Evolutionary conservation across 2,329 filamentous ascomycete genomes (phyloP), one percentile per base, ranked within the genome.

Genomic region (Colletotrichum spaethianum): DNA sequence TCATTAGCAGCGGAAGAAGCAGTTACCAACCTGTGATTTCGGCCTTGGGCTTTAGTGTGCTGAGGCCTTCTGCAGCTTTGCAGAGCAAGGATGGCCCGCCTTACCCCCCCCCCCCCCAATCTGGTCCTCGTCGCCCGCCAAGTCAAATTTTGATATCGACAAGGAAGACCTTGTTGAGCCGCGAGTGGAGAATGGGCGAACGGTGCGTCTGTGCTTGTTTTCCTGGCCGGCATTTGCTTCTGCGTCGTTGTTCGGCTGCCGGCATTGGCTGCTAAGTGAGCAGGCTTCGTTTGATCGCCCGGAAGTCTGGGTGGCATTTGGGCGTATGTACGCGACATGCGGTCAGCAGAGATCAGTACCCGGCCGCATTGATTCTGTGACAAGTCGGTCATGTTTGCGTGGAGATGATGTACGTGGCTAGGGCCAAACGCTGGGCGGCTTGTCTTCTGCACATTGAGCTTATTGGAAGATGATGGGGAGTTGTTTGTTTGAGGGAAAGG

Each of bases 141-240:
- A 5, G 52, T n/a, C 52, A 55, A 28, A 31, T 16, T 36, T 28
- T 31, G n/a, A 23, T 14, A 23, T n/a, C 11, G 11, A 36, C 28
- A 23, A 36, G 33, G 31, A 50, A 56, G 38, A 14, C 53, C 57
- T 56, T 23, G 59, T 48, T 50, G 31, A 23, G 46, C 63, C 23
- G 46, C 55, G 46, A 59, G 40, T 63, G 23, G 59, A 50, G 31
- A 57, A 59, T 28, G 28, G 48, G 42, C 59, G 64, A 72, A 63
- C 65, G 42, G 44, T 44, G 36, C 52, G 64, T 72, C 69, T 63
- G 59, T 63, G 65, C 65, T 63, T 53, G 36, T 57, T 26, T 26
- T 23, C 26, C 46, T 23, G 46, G 53, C 59, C 63, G 67, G 63
- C 48, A 52, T 26, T 52, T 52, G 26, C 48, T 44, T 42, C 56